Evolutionary conservation across 345 rosid species (phyloP), one percentile per base, ranked within the genome.

Genomic region (Sonneratia alba): DNA sequence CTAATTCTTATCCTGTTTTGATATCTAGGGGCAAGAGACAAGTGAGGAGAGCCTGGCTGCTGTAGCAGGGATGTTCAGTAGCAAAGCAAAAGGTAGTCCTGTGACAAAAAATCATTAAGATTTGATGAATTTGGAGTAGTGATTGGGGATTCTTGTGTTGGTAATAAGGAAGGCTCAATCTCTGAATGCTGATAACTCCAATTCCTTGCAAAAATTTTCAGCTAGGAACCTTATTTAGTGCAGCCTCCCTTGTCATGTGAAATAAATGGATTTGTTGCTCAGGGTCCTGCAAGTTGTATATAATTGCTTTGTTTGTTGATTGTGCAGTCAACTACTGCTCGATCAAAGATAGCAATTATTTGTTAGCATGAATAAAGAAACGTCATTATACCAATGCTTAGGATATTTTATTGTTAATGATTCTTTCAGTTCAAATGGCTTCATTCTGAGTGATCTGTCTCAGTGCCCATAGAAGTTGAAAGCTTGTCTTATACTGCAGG

Each of bases 41-140:
- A 87, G 97, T 80, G 99, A 95, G 74, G 97, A 92, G 83, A 91
- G 92, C 86, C 81, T 95, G 77, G 85, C 88, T 47, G 97, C 99
- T 80, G 97, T 95, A 80, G 97, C 99, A 21, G 99, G 97, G 85
- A 95, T 95, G 99, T 95, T 95, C 83, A 95, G 90, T 80, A 95
- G 99, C 91, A 95, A 95, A 86, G 97, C 99, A 65, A 95, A 95
- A 90, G 99, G 98, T 94, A 53, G 42, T 65, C 61, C 34, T 21
- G 27, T 47, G 42, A 34, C 59, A 6, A 53, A 53, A 47, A 38
- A 70, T 27, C 16, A 37, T 12, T 55, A 70, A 53, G 36, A 55
- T 61, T 56, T 63, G 32, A 69, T 27, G 22, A 18, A 69, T 47
- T 47, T 42, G n/a, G 24, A 45, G 7, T 49, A 19, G 12, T 36